Evolutionary conservation across 805 yeast species (phyloP).

Genomic region (Metschnikowia kofuensis): DNA sequence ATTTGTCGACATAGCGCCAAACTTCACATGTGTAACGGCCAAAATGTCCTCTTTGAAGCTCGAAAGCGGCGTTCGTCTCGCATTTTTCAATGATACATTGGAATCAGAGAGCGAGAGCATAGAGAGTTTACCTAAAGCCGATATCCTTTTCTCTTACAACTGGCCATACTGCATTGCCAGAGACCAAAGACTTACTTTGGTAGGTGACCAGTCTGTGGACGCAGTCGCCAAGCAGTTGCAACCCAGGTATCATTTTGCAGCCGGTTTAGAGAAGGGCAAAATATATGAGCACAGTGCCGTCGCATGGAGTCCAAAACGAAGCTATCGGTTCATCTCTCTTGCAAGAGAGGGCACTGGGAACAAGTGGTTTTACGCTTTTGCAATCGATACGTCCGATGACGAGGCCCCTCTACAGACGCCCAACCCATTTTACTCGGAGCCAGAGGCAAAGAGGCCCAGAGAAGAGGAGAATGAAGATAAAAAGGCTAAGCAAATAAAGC

Average conservation of each 20-base stretch:
- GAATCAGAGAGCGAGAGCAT: constrained; percentile 3
- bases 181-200: constrained; percentile 40
- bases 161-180: constrained; percentile 59
- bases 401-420: constrained; percentile 11
- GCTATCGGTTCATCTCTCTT: constrained; percentile 65
- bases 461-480: background rate
- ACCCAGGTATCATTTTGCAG: constrained; percentile 69
- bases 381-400: constrained; percentile 21
- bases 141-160: constrained; percentile 54
- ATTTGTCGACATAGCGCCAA: constrained; percentile 22
- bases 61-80: constrained; percentile 46
- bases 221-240: constrained; percentile 37
- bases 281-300: constrained; percentile 59
- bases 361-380: constrained; percentile 76
- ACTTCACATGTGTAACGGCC: constrained; percentile 32
- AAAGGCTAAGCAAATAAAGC: background rate
- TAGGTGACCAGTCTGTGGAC: constrained; percentile 47
- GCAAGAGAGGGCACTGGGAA: constrained; percentile 54
- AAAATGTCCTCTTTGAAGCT: constrained; percentile 34
- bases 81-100: constrained; percentile 37
- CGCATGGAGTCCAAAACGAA: constrained; percentile 45
- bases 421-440: constrained; percentile 23
- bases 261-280: constrained; percentile 47
- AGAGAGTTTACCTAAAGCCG: constrained; percentile 24
- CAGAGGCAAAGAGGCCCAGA: constrained; percentile 1